These are phyloP conservation scores for Lactarius pseudohatsudake DNA, from an alignment of 768 basidiomycete species.

Conservation along the genomic window DNA sequence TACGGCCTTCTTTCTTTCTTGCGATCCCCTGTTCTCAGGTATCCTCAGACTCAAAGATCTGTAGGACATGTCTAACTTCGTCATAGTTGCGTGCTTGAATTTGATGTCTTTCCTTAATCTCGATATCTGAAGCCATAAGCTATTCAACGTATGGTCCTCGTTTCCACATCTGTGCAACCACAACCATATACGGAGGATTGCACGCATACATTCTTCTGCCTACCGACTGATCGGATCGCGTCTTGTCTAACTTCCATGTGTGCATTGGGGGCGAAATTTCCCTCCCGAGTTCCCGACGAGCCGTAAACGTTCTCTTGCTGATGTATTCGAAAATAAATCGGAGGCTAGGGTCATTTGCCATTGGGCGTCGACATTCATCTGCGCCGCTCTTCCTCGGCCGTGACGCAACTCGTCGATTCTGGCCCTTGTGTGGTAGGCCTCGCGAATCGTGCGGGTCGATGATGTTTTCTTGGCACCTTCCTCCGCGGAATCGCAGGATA, in stretches of 20 bases:
- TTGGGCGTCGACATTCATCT: background rate
- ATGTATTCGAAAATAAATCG: background rate
- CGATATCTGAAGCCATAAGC: background rate
- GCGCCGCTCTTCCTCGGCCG: too few species aligned
- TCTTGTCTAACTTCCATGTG: background rate
- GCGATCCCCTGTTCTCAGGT: background rate
- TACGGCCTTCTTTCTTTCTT: background rate
- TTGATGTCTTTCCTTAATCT: background rate
- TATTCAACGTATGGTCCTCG: background rate
- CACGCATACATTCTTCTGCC: background rate
- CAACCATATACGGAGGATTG: background rate
- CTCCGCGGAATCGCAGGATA: background rate
- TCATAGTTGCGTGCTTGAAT: background rate
- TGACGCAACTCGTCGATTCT: too few species aligned
- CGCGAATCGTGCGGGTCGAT: background rate
- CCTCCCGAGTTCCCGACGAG: background rate
- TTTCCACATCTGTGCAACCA: too few species aligned
- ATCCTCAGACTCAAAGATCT: background rate
- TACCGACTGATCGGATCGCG: background rate
- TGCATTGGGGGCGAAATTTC: background rate
- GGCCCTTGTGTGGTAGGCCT: background rate
- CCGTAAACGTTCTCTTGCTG: background rate
- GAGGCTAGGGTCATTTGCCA: background rate
- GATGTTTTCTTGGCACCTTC: too few species aligned
- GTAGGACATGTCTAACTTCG: background rate